Evolutionary conservation across 345 rosid species (phyloP).

Genomic region (Theobroma cacao): DNA sequence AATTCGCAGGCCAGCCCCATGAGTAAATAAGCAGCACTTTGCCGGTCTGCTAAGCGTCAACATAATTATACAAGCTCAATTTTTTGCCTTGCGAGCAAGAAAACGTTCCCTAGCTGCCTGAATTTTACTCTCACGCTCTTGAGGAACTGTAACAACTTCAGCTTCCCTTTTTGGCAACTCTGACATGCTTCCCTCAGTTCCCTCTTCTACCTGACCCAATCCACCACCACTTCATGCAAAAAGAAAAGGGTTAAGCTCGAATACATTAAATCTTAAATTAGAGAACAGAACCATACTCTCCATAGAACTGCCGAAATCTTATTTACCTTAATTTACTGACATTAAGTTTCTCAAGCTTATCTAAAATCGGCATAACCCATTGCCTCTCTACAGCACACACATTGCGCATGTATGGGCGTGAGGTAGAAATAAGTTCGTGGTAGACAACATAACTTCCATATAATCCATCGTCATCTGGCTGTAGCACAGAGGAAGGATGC

Average conservation of each 20-base stretch:
- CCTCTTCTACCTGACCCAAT: conserved; percentile 27
- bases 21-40: background rate
- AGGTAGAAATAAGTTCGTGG: conserved; percentile 80
- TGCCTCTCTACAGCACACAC: conserved; percentile 65
- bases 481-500: conserved; percentile 79
- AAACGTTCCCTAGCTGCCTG: conserved; percentile 91
- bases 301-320: background rate
- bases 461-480: conserved; percentile 69
- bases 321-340: conserved; percentile 73
- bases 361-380: conserved; percentile 68
- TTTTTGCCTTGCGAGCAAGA: conserved; percentile 77
- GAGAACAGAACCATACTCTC: background rate
- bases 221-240: conserved; percentile 58
- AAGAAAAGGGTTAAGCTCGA: background rate
- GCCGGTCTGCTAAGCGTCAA: background rate
- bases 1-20: background rate
- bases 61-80: conserved; percentile 25
- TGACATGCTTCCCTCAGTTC: conserved; percentile 29
- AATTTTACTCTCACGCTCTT: conserved; percentile 50
- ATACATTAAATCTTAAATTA: background rate
- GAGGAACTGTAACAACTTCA: conserved; percentile 24
- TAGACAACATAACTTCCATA: conserved; percentile 70
- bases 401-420: conserved; percentile 82
- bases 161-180: conserved; percentile 30
- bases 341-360: conserved; percentile 66